Percentiles rank a stretch among this genome's conserved stretches.
Conservation (phyloP, 768 basidiomycete species). For the Calocybe cyanea region DNA sequence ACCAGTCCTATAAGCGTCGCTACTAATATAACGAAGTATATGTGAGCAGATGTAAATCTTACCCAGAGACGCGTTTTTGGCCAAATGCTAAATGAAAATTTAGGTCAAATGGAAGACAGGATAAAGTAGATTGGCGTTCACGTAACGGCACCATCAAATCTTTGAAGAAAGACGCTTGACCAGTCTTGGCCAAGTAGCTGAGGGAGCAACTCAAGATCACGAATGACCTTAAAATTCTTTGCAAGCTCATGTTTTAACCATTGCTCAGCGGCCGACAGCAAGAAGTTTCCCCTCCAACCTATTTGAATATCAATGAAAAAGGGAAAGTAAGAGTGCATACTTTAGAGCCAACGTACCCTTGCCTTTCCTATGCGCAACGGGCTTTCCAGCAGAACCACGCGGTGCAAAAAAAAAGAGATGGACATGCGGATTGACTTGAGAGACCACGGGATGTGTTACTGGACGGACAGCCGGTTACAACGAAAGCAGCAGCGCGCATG, state of each 20-base stretch:
- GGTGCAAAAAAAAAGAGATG: conserved; percentile 96
- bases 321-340: neutral
- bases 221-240: conserved; percentile 97
- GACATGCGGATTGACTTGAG: conserved; percentile 89
- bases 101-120: conserved; percentile 14
- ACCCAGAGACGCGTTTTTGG: conserved; percentile 79
- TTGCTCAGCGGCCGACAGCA: conserved; percentile 89
- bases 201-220: conserved; percentile 95
- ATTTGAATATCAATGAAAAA: neutral
- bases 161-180: conserved; percentile 94
- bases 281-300: conserved; percentile 95
- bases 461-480: conserved; percentile 3
- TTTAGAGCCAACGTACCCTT: conserved; percentile 50
- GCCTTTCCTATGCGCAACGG: conserved; percentile 90
- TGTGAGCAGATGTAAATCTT: conserved; percentile 13
- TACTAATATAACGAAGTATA: neutral
- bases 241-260: conserved; percentile 94
- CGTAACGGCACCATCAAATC: conserved; percentile 88
- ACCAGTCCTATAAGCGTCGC: conserved; percentile 65
- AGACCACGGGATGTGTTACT: conserved; percentile 93
- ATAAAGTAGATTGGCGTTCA: conserved; percentile 40
- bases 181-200: conserved; percentile 91
- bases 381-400: conserved; percentile 83
- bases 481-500: neutral
- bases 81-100: conserved; percentile 56